Percentiles rank a stretch among this genome's conserved stretches.
phyloP scores from a whole-genome alignment of 2,329 filamentous ascomycete genomes.

The Aureobasidium lini region DNA sequence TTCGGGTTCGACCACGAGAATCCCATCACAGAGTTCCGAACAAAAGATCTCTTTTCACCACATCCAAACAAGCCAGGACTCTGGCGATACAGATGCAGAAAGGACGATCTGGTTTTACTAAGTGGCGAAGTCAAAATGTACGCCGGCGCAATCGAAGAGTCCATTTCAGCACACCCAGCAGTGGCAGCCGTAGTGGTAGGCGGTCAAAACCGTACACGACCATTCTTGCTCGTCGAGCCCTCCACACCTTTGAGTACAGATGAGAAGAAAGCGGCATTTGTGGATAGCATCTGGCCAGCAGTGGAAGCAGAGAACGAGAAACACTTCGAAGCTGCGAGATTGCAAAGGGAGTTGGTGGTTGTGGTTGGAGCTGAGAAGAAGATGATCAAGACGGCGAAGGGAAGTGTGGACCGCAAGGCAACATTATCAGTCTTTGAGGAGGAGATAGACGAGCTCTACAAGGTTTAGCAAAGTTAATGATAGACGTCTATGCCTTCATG shows the following conservation, averaged over 20 bases:
- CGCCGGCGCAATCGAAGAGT: conserved; percentile 7
- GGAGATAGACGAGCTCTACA: conserved; percentile 7
- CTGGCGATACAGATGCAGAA: conserved; percentile 10
- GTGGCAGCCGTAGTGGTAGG: not conserved
- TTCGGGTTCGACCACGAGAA: not conserved
- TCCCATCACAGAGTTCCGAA: not conserved
- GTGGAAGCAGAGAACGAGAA: conserved; percentile 9
- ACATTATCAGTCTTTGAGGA: not conserved
- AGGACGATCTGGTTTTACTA: conserved; percentile 7
- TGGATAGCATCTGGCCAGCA: not conserved
- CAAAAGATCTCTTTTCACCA: conserved; percentile 11
- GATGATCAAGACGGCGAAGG: not conserved
- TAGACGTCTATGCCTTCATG: not conserved
- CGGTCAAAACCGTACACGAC: not conserved
- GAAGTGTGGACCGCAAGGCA: not conserved
- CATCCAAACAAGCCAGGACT: conserved; percentile 1
- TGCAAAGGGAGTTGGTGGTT: not conserved
- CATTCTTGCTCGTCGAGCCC: conserved; percentile 11
- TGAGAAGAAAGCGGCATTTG: not conserved
- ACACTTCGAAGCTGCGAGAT: not conserved
- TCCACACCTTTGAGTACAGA: not conserved
- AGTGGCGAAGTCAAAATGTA: conserved; percentile 14
- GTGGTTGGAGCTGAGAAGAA: not conserved
- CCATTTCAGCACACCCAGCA: not conserved
- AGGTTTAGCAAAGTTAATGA: not conserved